Conservation (phyloP, 805 yeast species). For the Millerago galiae region DNA sequence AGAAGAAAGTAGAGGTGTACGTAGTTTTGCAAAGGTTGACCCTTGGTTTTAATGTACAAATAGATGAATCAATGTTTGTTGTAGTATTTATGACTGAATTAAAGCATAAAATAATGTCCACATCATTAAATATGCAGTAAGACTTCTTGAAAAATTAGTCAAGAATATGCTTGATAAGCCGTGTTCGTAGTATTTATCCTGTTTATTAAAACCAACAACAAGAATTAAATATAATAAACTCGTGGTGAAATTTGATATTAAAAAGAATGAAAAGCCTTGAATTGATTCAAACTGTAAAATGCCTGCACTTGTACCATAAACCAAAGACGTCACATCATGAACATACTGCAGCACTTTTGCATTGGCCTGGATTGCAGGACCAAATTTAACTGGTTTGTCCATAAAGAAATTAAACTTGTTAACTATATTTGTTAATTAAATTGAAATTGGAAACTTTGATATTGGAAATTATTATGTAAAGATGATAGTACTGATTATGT, state of each 20-base stretch:
- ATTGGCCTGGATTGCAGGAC: constrained; percentile 1
- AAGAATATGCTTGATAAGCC: constrained; percentile 12
- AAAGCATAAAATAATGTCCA: constrained; percentile 24
- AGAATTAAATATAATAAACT: constrained; percentile 8
- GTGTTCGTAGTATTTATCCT: constrained; percentile 10
- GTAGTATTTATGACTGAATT: constrained; percentile 14
- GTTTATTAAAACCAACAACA: constrained; percentile 2
- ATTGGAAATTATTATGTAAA: no score
- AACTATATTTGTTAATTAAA: no score
- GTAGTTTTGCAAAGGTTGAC: constrained; percentile 2
- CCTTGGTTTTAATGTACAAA: not conserved
- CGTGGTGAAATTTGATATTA: constrained; percentile 5
- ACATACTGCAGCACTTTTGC: constrained; percentile 16
- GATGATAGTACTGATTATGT: no score
- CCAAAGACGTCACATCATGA: constrained; percentile 20
- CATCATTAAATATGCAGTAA: constrained; percentile 18
- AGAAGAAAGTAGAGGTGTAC: constrained; percentile 40
- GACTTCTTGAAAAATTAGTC: constrained; percentile 12
- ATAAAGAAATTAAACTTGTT: constrained; percentile 1
- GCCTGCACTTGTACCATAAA: constrained; percentile 20
- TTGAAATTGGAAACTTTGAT: no score
- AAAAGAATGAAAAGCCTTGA: constrained; percentile 18
- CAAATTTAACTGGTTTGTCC: constrained; percentile 21
- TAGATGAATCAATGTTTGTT: not conserved
- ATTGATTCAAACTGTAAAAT: constrained; percentile 20